phyloP scores from a whole-genome alignment of 179 eudicot species.

The Carnegiea gigantea region DNA sequence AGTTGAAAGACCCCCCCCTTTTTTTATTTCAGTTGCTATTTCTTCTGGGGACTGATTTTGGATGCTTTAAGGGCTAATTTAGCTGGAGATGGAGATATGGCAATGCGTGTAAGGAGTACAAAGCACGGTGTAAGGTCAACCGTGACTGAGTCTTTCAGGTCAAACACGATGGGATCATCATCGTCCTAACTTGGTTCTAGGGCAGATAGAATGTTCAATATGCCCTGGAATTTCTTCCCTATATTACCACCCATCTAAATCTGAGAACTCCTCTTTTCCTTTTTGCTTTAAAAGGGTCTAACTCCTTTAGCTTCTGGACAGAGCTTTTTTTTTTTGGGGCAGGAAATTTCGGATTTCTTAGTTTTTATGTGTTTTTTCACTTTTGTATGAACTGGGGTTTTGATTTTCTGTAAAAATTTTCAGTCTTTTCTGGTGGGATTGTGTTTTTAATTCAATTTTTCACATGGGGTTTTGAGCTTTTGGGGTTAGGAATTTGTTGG shows the following conservation, averaged over 20 bases:
- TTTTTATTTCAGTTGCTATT: not conserved
- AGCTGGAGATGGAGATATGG: constrained; percentile 5
- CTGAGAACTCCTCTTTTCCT: not conserved
- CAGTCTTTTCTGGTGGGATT: not conserved
- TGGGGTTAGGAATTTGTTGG: constrained; percentile 37
- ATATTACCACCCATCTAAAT: not conserved
- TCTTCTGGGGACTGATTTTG: not conserved
- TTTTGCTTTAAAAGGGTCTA: not conserved
- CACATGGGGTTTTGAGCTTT: constrained; percentile 33
- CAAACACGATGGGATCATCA: constrained; percentile 19
- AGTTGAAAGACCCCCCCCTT: constrained; percentile 23
- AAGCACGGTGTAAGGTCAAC: constrained; percentile 39
- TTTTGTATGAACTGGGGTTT: not conserved
- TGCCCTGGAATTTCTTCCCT: constrained; percentile 18
- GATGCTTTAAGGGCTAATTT: not conserved
- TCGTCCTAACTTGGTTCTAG: constrained; percentile 34
- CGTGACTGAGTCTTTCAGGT: constrained; percentile 37
- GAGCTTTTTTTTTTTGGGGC: not conserved
- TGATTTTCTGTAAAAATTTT: not conserved
- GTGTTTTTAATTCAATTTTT: constrained; percentile 4
- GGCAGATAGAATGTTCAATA: constrained; percentile 22
- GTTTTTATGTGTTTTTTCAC: not conserved
- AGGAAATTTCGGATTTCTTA: constrained; percentile 9
- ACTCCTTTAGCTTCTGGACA: constrained; percentile 16
- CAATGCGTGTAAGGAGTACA: constrained; percentile 29